phyloP scores from a whole-genome alignment of 1,139 yeast species.

The Neolecta irregularis region DNA sequence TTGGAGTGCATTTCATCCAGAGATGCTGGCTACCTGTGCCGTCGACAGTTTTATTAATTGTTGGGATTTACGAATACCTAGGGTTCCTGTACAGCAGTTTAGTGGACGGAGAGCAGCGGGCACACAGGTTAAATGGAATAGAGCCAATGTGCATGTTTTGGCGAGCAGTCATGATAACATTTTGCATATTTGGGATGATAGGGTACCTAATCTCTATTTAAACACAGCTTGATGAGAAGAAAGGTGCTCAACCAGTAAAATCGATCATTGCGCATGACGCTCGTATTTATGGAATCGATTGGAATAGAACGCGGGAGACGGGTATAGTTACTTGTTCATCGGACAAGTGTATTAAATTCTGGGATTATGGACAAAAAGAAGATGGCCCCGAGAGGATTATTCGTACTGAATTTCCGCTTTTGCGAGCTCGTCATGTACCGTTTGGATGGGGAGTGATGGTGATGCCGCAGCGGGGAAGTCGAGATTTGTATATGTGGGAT shows the following conservation, averaged over 20 bases:
- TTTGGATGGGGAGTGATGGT: slow-evolving; percentile 85
- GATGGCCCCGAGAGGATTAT: slow-evolving; percentile 43
- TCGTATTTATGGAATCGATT: slow-evolving; percentile 79
- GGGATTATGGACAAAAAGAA: slow-evolving; percentile 44
- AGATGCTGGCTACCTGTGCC: slow-evolving; percentile 81
- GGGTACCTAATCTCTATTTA: slow-evolving; percentile 22
- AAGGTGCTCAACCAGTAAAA: slow-evolving; percentile 60
- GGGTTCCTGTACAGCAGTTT: slow-evolving; percentile 54
- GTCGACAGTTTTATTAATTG: slow-evolving; percentile 74
- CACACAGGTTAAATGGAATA: slow-evolving; percentile 88
- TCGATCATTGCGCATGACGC: slow-evolving; percentile 60
- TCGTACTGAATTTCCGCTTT: slow-evolving; percentile 65
- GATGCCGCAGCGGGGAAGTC: slow-evolving; percentile 79
- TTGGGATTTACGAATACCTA: slow-evolving; percentile 81
- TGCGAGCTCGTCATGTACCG: slow-evolving; percentile 77
- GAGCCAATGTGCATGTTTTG: slow-evolving; percentile 52
- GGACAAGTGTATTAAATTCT: slow-evolving; percentile 70
- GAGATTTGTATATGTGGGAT: slow-evolving; percentile 48
- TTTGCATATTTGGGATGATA: slow-evolving; percentile 71
- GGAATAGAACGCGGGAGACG: slow-evolving; percentile 43
- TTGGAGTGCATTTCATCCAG: slow-evolving; percentile 78
- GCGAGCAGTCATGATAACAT: slow-evolving; percentile 78
- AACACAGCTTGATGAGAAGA: slow-evolving; percentile 17
- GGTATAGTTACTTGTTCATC: slow-evolving; percentile 68
- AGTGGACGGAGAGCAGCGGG: slow-evolving; percentile 95